Percentiles rank a stretch among this genome's conserved stretches.
phyloP scores from a whole-genome alignment of 768 basidiomycete species.

The Boletus rubroflammeus region DNA sequence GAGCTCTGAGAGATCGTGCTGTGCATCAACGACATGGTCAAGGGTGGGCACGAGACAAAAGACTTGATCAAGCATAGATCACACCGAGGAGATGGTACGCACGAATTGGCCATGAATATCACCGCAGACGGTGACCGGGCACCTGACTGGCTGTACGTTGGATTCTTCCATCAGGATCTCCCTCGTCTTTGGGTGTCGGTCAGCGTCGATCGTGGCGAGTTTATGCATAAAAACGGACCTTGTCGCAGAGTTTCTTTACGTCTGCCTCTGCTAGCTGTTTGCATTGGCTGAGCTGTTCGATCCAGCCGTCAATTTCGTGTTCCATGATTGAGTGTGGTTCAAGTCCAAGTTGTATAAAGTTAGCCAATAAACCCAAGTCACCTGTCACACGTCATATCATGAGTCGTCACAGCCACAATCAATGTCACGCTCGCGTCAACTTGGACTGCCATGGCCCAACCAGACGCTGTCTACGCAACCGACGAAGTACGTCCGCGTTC shows the following conservation, averaged over 20 bases:
- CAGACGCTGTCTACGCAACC: slow-evolving; percentile 78
- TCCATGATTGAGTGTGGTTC: slow-evolving; percentile 37
- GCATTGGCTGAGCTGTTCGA: slow-evolving; percentile 93
- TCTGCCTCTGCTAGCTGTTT: slow-evolving; percentile 94
- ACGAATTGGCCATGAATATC: slow-evolving; percentile 99
- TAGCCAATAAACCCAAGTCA: slow-evolving; percentile 20
- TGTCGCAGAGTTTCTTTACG: slow-evolving; percentile 98
- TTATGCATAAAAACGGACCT: slow-evolving; percentile 48
- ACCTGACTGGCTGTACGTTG: slow-evolving; percentile 97
- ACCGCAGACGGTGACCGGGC: slow-evolving; percentile 98
- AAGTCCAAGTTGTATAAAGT: slow-evolving; percentile 23
- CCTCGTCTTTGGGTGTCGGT: slow-evolving; percentile 62
- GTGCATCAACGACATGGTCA: slow-evolving; percentile 17
- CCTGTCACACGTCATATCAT: slow-evolving; percentile 28
- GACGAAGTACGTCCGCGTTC: slow-evolving; percentile 60
- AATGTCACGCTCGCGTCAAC: slow-evolving; percentile 23
- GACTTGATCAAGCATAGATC: slow-evolving; percentile 26
- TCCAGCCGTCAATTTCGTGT: slow-evolving; percentile 92
- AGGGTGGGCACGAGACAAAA: slow-evolving; percentile 8
- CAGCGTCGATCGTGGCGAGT: slow-evolving; percentile 10
- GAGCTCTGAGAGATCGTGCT: slow-evolving; percentile 99
- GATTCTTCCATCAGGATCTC: slow-evolving; percentile 99
- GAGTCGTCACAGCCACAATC: slow-evolving; percentile 22
- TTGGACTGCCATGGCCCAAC: slow-evolving; percentile 31
- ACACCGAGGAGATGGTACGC: slow-evolving; percentile 41